Conservation (phyloP, 2,329 filamentous ascomycete genomes). For the Alternaria metachromatica region DNA sequence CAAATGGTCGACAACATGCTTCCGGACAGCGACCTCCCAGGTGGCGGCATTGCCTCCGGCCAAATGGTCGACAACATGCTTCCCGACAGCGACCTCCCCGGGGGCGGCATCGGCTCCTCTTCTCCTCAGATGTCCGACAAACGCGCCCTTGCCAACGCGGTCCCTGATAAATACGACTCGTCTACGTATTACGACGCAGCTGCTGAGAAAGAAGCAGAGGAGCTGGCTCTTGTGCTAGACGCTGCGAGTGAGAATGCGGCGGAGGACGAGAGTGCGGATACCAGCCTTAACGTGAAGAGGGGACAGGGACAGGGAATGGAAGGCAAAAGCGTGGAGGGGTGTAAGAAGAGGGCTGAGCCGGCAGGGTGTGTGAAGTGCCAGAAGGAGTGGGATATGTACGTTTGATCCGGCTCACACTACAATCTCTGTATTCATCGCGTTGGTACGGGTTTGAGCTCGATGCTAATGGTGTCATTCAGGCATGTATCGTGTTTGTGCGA, state of each 20-base stretch:
- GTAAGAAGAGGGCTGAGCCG: not conserved
- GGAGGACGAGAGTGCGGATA: not conserved
- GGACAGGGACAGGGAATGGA: not conserved
- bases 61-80: not conserved
- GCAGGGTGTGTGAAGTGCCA: not conserved
- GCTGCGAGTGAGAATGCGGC: not conserved
- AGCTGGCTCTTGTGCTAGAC: not conserved
- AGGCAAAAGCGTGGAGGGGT: not conserved
- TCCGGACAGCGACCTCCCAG: not conserved
- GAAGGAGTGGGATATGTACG: not conserved
- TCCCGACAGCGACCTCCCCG: not conserved
- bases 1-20: not conserved
- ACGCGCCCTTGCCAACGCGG: not conserved
- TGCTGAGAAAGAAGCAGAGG: not conserved
- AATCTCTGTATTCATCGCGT: too few species aligned
- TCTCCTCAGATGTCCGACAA: not conserved
- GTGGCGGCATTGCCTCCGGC: not conserved
- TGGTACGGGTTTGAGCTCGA: too few species aligned
- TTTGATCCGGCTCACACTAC: not conserved
- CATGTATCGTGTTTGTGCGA: not conserved
- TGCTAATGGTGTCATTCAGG: not conserved
- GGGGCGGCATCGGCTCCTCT: not conserved
- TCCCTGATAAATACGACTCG: not conserved
- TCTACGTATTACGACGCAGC: not conserved
- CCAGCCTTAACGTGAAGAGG: not conserved